Evolutionary conservation across 495 filamentous ascomycete species (phyloP), one percentile per base, ranked within the genome.

Genomic region (Lentithecium fluviatile): DNA sequence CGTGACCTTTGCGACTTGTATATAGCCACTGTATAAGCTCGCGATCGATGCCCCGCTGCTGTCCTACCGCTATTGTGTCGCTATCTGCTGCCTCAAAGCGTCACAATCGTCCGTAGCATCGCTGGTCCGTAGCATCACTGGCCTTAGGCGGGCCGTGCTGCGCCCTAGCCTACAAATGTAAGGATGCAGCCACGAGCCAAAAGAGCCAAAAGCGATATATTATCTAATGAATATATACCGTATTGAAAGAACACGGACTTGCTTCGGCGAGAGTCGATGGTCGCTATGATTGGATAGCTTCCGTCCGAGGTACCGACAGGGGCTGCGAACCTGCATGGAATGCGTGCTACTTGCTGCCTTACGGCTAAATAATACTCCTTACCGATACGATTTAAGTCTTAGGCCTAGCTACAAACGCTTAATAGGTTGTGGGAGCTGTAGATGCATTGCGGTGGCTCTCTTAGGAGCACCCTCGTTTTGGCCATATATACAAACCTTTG

Each of bases 381-480:
- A 54, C 36, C 21, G 36, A 54, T 54, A 54, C 51, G 40, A 54
- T 54, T 54, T 32, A 17, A 54, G 51, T 54, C 51, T 54, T 54
- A 54, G 51, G 51, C 51, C 51, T 54, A 54, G 51, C 51, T 54
- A n/a, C 51, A 54, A 12, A 20, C 36, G 1, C 51, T 54, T 37
- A 17, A 54, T 20, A 32, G 24, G n/a, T 43, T 25, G 51, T 43
- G 51, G 23, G 51, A 54, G 51, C 19, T 12, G 51, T 42, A 54
- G 51, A 54, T 54, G 29, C 51, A 54, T 54, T 54, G 24, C 24
- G 32, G 51, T 24, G 32, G 51, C 2, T 54, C 51, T 54, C 19
- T 54, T 23, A 54, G 32, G 51, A 54, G 51, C 23, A 54, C n/a
- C 36, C 51, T 54, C 36, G 20, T 54, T 54, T 54, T 54, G 5